Base-by-base conservation (phyloP, 768 basidiomycete species). In the Porpolomopsis calyptriformis region DNA sequence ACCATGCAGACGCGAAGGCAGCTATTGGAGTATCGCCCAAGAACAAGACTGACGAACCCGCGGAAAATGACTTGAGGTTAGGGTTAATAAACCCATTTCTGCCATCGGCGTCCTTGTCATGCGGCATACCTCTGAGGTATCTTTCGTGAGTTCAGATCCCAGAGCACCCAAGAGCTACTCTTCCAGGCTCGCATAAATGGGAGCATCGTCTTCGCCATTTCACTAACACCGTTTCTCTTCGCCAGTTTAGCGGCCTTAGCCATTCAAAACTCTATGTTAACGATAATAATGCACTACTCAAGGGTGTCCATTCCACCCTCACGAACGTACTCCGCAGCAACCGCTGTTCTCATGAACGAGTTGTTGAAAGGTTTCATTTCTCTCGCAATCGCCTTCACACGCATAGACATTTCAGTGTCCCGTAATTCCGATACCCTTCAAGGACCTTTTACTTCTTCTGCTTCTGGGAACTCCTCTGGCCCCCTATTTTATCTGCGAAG, bases 211-310 rank as follows among this genome's bases (percentile, higher is more conserved):
- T n/a, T n/a, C n/a, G n/a, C n/a, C n/a, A 8, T 39, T 19, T 16
- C 16, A n/a, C 4, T 18, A 20, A 24, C 16, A n/a, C 19, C 10
- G 11, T 18, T 36, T 36, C 10, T 11, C 29, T 34, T 43, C 39
- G 19, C 39, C 34, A 88, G 85, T 43, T 73, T 88, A 47, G 71
- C 86, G 49, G 85, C 82, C n/a, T 74, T 92, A 60, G 89, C 89
- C 41, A 76, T 91, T 42, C 93, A 98, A 68, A 97, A 97, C 66
- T 90, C 90, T 18, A 68, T 80, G 46, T 61, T 98, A 46, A 86
- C 90, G 26, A 78, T 98, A 62, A 84, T 97, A 61, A 93, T 98
- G 87, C 92, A 96, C 69, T 88, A 94, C 64, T 96, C 94, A 31
- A 80, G 92, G 52, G 82, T 88, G 43, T 82, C 85, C 8, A 77